These are phyloP conservation scores for Quercus bicolor DNA, from an alignment of 306 rosid genomes.

Conservation along the genomic window DNA sequence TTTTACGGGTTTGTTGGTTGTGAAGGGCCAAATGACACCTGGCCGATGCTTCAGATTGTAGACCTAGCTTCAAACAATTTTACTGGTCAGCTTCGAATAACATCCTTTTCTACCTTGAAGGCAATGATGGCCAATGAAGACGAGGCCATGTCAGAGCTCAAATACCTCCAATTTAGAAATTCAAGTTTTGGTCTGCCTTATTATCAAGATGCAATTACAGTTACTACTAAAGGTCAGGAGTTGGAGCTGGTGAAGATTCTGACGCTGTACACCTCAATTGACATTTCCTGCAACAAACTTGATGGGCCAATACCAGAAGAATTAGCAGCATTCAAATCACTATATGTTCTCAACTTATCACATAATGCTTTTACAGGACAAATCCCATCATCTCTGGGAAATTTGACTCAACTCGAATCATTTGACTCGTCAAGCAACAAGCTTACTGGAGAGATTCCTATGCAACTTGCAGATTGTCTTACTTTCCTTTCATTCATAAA, in stretches of 20 bases:
- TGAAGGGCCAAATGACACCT: background rate
- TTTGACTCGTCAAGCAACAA: conserved; percentile 33
- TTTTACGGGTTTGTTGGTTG: conserved; percentile 24
- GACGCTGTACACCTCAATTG: background rate
- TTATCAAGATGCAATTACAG: conserved; percentile 27
- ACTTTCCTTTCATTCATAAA: conserved; percentile 24
- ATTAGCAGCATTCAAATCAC: conserved; percentile 3
- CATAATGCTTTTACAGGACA: conserved; percentile 14
- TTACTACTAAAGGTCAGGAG: conserved; percentile 15
- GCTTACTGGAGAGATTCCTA: conserved; percentile 20
- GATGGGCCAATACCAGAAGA: conserved; percentile 13
- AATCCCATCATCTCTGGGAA: conserved; percentile 33
- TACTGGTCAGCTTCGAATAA: conserved; percentile 25
- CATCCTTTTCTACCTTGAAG: conserved; percentile 22
- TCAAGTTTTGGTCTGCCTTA: background rate
- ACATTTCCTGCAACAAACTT: conserved; percentile 24
- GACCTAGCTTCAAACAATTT: conserved; percentile 41
- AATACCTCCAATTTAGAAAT: conserved; percentile 1
- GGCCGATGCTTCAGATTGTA: conserved; percentile 32
- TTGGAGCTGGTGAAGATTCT: background rate
- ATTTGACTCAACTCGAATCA: conserved; percentile 21
- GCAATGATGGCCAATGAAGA: conserved; percentile 26
- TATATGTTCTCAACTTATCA: conserved; percentile 16
- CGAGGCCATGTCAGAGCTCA: background rate
- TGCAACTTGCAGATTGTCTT: background rate